Conservation (phyloP, 2,329 filamentous ascomycete species). For the Kalmusia sp. region DNA sequence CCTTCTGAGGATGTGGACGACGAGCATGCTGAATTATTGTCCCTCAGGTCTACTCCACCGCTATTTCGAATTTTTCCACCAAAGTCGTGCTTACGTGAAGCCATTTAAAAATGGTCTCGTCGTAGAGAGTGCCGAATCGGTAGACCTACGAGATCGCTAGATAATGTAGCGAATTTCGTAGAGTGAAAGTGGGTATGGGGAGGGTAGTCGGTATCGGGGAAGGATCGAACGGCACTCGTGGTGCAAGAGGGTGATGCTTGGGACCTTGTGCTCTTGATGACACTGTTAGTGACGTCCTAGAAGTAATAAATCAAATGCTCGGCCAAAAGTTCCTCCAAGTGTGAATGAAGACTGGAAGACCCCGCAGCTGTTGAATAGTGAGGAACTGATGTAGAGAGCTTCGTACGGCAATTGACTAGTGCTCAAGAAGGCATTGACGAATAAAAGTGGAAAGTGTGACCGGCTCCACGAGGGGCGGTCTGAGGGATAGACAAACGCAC, state of each 20-base stretch:
- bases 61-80: not conserved
- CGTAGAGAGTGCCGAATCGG: not conserved
- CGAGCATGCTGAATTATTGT: not conserved
- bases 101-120: constrained; percentile 6
- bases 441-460: constrained; percentile 14
- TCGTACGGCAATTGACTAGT: not conserved
- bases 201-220: no score
- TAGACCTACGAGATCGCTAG: not conserved
- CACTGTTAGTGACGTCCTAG: not conserved
- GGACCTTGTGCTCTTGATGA: not conserved
- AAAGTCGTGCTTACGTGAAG: not conserved
- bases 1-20: constrained; percentile 8
- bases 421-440: not conserved
- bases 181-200: no score
- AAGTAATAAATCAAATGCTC: not conserved
- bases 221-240: no score
- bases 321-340: not conserved
- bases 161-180: no score
- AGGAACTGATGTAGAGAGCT: not conserved
- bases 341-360: not conserved
- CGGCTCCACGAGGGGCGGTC: constrained; percentile 7
- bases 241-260: not conserved
- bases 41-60: not conserved
- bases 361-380: not conserved
- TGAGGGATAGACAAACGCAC: constrained; percentile 3